A percentile compares a stretch with the other conserved stretches of the same genome.
These are phyloP conservation scores for Dioscorea dumetorum DNA, from an alignment of 106 monocot species.

Conservation along the genomic window DNA sequence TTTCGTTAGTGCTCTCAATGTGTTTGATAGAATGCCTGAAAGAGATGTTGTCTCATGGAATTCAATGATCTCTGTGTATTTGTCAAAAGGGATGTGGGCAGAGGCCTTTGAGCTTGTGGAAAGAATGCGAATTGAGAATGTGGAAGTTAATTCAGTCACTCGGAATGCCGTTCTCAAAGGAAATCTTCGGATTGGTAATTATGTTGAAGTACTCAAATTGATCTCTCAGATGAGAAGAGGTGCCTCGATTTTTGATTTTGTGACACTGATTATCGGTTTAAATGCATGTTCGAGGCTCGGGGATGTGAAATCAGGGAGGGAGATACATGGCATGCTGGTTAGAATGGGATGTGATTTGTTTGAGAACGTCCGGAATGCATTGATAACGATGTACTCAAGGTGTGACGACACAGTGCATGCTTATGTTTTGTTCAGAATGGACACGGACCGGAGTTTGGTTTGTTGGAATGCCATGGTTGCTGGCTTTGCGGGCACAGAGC, in stretches of 20 bases:
- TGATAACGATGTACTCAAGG: slow-evolving; percentile 82
- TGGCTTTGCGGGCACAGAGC: slow-evolving; percentile 42
- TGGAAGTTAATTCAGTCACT: slow-evolving; percentile 26
- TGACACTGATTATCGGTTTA: slow-evolving; percentile 56
- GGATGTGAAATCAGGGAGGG: slow-evolving; percentile 32
- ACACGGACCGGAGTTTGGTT: slow-evolving; percentile 24
- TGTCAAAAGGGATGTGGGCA: slow-evolving; percentile 28
- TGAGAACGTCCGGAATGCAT: slow-evolving; percentile 56
- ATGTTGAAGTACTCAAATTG: slow-evolving; percentile 22
- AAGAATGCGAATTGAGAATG: slow-evolving; percentile 13
- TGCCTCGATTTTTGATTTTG: slow-evolving; percentile 31
- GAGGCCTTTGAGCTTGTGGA: slow-evolving; percentile 42
- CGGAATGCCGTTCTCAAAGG: slow-evolving; percentile 38
- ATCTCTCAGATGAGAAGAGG: slow-evolving; percentile 25
- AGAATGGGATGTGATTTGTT: slow-evolving; percentile 18
- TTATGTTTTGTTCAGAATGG: slow-evolving; percentile 34
- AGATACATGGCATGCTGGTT: slow-evolving; percentile 50
- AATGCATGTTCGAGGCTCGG: slow-evolving; percentile 48
- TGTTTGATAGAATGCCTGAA: slow-evolving; percentile 68
- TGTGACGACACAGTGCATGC: slow-evolving; percentile 27
- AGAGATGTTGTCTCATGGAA: slow-evolving; percentile 82
- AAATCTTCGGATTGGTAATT: slow-evolving; percentile 26
- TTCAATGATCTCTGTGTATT: slow-evolving; percentile 57
- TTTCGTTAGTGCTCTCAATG: slow-evolving; percentile 33
- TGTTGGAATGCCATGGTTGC: slow-evolving; percentile 82